Percentiles rank a stretch among this genome's conserved stretches.
phyloP scores from a whole-genome alignment of 2,329 filamentous ascomycete genomes.

The Diaporthe sp. region DNA sequence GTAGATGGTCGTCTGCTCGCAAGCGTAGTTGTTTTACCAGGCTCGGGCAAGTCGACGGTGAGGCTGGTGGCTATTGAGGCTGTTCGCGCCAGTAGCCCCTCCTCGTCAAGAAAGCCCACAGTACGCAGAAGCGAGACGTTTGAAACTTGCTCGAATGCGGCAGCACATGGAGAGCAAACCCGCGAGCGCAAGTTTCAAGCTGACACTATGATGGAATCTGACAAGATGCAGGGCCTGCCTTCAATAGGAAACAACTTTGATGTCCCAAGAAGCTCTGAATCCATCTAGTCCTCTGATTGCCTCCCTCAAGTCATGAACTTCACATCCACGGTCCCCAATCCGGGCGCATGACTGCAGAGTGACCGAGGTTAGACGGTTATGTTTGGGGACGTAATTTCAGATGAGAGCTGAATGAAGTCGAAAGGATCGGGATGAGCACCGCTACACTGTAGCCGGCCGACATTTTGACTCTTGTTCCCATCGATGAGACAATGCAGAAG shows the following conservation, averaged over 20 bases:
- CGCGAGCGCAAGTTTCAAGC: conserved; percentile 9
- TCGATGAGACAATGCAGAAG: not conserved
- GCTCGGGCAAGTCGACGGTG: too few species aligned
- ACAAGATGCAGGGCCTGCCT: not conserved
- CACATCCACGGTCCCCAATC: not conserved
- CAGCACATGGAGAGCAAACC: not conserved
- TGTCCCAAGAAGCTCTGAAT: not conserved
- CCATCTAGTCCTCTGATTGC: not conserved
- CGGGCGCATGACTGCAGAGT: not conserved
- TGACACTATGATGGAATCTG: not conserved
- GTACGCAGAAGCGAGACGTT: not conserved
- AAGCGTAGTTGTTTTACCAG: not conserved
- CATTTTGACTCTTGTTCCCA: not conserved
- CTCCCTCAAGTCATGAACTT: not conserved
- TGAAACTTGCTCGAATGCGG: conserved; percentile 23
- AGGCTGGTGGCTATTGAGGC: not conserved
- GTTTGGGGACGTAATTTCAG: not conserved
- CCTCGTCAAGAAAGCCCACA: not conserved
- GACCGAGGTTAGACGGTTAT: not conserved
- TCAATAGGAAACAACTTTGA: not conserved
- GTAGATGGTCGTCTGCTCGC: not conserved
- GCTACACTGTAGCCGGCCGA: not conserved
- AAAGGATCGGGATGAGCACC: not conserved
- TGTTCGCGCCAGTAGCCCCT: not conserved
- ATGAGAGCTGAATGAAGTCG: not conserved